Evolutionary conservation across 441 rosid species (phyloP), one percentile per base, ranked within the genome.

Genomic region (Kokia cookei): DNA sequence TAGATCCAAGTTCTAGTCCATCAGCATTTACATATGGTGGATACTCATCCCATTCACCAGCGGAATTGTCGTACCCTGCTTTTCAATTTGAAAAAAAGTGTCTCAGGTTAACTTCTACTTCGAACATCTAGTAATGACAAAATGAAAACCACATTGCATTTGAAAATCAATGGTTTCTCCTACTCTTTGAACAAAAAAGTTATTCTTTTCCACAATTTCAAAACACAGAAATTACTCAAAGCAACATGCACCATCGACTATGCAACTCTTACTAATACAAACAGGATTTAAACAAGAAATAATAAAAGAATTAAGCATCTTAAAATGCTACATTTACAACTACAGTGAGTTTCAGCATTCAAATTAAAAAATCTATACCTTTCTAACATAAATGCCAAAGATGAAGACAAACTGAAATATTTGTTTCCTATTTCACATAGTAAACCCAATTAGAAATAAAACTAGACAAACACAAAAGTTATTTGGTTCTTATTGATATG

Each of bases 21-120:
- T 91, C 93, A 72, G 89, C 83, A 77, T 83, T 87, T 70, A 87
- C 81, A 75, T 88, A 93, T 2, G 94, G 82, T 75, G 89, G 78
- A 76, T 87, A 89, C 57, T 91, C 96, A 76, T 89, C 94, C 97
- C 96, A 93, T 63, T 93, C 97, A 60, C 87, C 86, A 24, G 78
- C 37, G 26, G 82, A 78, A 80, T 86, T 86, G 74, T 88, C 91
- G 75, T 89, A 87, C 77, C 97, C 94, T 90, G 82, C 24, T 72
- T 65, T 69, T 64, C 69, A 58, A 79, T 19, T 13, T 54, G 59
- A 55, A 76, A 22, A 76, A 55, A 15, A 13, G 50, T 65, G 14
- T 54, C 72, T n/a, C 24, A 29, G 13, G 48, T 64, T 79, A 65
- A 73, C 73, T 81, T 29, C 37, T 35, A 70, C 32, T 37, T 53